Conservation (phyloP, 2,329 filamentous ascomycete species). For the Diaporthe sp. region DNA sequence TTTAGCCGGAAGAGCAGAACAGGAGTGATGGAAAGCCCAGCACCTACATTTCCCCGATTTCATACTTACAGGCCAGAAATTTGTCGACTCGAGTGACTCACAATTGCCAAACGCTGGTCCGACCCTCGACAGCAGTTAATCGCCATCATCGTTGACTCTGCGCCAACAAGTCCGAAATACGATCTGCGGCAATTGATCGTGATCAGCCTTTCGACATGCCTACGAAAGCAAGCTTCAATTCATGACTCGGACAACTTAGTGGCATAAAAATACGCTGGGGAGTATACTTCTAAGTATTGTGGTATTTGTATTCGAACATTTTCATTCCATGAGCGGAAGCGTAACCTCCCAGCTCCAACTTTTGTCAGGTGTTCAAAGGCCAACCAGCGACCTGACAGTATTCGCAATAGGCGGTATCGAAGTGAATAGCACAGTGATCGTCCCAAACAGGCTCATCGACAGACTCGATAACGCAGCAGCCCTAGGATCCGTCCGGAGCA, state of each 20-base stretch:
- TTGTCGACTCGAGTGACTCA: not conserved
- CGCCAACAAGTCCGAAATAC: not conserved
- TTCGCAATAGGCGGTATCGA: conserved; percentile 64
- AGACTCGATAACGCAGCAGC: conserved; percentile 69
- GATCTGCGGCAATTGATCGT: not conserved
- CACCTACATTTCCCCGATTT: too few species aligned
- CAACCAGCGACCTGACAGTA: conserved; percentile 59
- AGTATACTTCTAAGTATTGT: too few species aligned
- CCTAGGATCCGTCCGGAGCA: conserved; percentile 66
- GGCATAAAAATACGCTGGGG: too few species aligned
- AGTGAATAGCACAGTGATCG: conserved; percentile 67
- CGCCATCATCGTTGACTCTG: not conserved
- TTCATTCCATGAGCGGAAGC: too few species aligned
- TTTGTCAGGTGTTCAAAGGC: conserved; percentile 42
- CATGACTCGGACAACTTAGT: not conserved
- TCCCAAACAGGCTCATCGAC: conserved; percentile 70
- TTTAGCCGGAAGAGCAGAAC: not conserved
- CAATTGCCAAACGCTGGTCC: not conserved
- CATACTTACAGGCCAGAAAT: not conserved
- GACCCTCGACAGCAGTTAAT: not conserved
- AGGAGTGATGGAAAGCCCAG: not conserved
- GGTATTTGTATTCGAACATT: too few species aligned
- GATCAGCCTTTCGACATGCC: not conserved
- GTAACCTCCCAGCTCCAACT: too few species aligned
- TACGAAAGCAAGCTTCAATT: not conserved